Evolutionary conservation across 2,329 filamentous ascomycete species (phyloP).

Genomic region (Verticillium albo-atrum): DNA sequence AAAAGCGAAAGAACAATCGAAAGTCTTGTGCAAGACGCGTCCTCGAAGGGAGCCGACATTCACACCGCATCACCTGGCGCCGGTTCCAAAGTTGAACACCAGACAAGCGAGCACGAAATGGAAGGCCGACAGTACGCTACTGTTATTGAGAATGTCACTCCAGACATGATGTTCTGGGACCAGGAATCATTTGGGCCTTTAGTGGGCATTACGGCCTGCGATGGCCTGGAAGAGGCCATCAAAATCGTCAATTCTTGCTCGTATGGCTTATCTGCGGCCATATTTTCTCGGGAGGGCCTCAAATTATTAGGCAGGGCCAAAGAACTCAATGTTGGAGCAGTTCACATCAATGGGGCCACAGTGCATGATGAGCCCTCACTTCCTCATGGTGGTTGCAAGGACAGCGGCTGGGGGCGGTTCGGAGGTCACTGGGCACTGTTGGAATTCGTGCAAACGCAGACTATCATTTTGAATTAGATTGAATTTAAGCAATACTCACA

Average conservation of each 20-base stretch:
- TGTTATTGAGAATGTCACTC: conserved; percentile 11
- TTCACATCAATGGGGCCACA: conserved; percentile 16
- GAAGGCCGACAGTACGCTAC: background rate
- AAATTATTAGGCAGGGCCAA: conserved; percentile 5
- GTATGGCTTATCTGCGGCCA: conserved; percentile 16
- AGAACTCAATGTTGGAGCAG: conserved; percentile 11
- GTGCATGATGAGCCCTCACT: conserved; percentile 16
- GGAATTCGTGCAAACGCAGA: conserved; percentile 8
- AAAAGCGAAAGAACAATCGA: background rate
- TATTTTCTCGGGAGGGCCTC: conserved; percentile 8
- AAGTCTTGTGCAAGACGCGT: background rate
- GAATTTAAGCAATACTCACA: background rate
- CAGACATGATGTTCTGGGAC: conserved; percentile 11
- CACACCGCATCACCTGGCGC: background rate
- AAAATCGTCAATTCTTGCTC: conserved; percentile 8
- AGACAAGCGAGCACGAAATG: background rate
- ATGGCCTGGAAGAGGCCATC: conserved; percentile 10
- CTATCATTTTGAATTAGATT: conserved; percentile 1
- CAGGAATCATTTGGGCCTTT: conserved; percentile 16
- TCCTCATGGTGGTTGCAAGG: conserved; percentile 16
- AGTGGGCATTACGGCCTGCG: conserved; percentile 7
- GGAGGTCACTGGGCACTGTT: conserved; percentile 8
- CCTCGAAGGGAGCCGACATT: background rate
- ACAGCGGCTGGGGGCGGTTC: conserved; percentile 18
- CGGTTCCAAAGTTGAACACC: background rate